Conservation (phyloP, 805 yeast species). For the Candida pini region DNA sequence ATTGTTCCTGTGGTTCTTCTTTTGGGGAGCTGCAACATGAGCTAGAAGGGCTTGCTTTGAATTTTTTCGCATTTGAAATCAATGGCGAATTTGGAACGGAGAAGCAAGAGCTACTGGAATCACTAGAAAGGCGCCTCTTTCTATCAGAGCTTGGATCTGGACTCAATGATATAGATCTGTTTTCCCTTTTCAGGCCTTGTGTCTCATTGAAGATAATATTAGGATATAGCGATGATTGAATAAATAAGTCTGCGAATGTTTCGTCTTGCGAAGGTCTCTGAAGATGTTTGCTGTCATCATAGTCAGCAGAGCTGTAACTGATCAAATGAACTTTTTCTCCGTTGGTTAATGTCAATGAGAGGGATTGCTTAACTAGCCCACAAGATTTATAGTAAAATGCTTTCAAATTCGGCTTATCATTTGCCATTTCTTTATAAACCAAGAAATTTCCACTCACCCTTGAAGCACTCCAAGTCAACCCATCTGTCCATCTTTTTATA, state of each 20-base stretch:
- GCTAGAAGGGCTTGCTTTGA: no score
- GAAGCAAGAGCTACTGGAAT: no score
- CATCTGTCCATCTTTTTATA: conserved; percentile 77
- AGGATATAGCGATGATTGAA: conserved; percentile 21
- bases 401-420: conserved; percentile 13
- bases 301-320: conserved; percentile 36
- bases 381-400: conserved; percentile 38
- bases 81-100: no score
- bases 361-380: conserved; percentile 63
- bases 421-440: conserved; percentile 57
- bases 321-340: conserved; percentile 57
- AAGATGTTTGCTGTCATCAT: conserved; percentile 12
- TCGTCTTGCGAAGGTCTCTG: conserved; percentile 43
- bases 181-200: conserved; percentile 11
- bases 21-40: no score
- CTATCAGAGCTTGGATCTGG: no score
- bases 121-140: no score
- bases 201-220: conserved; percentile 2
- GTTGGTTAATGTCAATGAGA: conserved; percentile 47
- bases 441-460: conserved; percentile 61
- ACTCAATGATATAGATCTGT: neutral
- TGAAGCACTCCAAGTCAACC: conserved; percentile 67
- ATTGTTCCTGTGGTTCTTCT: no score
- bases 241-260: conserved; percentile 22
- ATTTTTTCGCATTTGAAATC: no score